Evolutionary conservation across 495 filamentous ascomycete species (phyloP), one percentile per base, ranked within the genome.

Genomic region (Jackrogersella multiformis): DNA sequence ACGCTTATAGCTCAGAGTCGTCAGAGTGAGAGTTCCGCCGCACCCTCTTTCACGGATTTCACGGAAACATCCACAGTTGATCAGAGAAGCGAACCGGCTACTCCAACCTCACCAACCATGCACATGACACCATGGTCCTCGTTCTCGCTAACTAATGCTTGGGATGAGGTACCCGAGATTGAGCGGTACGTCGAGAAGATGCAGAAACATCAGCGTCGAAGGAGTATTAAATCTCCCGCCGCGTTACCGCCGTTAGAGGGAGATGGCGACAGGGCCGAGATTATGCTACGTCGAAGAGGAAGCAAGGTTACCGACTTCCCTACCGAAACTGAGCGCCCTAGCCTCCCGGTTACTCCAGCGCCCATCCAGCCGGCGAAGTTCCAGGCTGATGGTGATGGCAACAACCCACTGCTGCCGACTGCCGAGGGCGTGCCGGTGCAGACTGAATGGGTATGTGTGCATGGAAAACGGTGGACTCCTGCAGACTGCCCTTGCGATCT

Each of bases 271-370:
- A 48, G 67, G 61, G 53, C 67, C 49, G 67, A 55, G 42, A 56
- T 70, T 24, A 68, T 55, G 46, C 74, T 75, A 32, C 78, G 79
- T 56, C 74, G 82, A 32, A 81, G 81, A 55, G 86, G 84, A 73
- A 84, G 86, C 59, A 89, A 80, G 64, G 77, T 96, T 20, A 96
- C 92, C 23, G 92, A 96, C 78, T 97, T 97, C 78, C 93, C 93
- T 2, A 90, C 85, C 66, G 91, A 89, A 74, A 76, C 85, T 61
- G 93, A 97, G 75, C 85, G 93, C 15, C 93, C 93, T 39, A 93
- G 90, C 69, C 83, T 97, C n/a, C 92, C 93, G 15, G 93, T 97
- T 23, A 97, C 93, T 10, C 93, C 93, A 1, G 91, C 91, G 1
- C 92, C 93, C 2, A 85, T 92, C 60, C 81, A 86, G 26, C 73